Evolutionary conservation across 2,329 filamentous ascomycete genomes (phyloP).

Genomic region (Fusarium luffae): DNA sequence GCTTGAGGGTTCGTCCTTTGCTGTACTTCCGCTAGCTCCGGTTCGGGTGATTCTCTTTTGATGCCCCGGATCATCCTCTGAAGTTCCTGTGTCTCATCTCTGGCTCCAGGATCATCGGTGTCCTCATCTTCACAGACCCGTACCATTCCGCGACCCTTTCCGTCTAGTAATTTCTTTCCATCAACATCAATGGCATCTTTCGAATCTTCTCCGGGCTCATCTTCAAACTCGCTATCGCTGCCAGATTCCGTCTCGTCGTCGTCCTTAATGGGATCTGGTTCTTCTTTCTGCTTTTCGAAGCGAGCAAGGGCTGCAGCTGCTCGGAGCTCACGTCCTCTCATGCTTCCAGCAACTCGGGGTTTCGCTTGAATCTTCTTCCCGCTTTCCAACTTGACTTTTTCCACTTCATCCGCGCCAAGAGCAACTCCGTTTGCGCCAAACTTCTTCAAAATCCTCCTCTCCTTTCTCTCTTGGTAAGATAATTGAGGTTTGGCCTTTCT

Average conservation of each 20-base stretch:
- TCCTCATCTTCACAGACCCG: slow-evolving; percentile 80
- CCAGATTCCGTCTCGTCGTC: slow-evolving; percentile 55
- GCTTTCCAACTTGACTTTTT: slow-evolving; percentile 74
- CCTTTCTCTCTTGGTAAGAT: slow-evolving; percentile 78
- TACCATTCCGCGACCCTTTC: slow-evolving; percentile 74
- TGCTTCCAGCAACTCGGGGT: slow-evolving; percentile 79
- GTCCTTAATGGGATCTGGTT: slow-evolving; percentile 50
- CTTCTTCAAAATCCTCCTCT: slow-evolving; percentile 77
- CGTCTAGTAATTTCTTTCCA: slow-evolving; percentile 72
- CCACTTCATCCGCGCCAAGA: slow-evolving; percentile 75
- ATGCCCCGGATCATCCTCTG: slow-evolving; percentile 53
- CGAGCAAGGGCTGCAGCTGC: slow-evolving; percentile 81
- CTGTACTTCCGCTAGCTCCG: background rate
- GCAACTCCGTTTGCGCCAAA: slow-evolving; percentile 77
- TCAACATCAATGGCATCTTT: slow-evolving; percentile 72
- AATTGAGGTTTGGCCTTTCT: slow-evolving; percentile 63
- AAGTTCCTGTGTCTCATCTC: slow-evolving; percentile 72
- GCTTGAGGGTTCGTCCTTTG: background rate
- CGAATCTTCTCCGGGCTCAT: slow-evolving; percentile 54
- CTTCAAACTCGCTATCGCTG: slow-evolving; percentile 62
- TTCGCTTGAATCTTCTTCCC: slow-evolving; percentile 72
- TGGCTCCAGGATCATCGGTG: slow-evolving; percentile 57
- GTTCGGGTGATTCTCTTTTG: slow-evolving; percentile 38
- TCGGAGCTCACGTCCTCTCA: slow-evolving; percentile 77
- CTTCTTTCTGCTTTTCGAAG: slow-evolving; percentile 70